Evolutionary conservation across 768 basidiomycete genomes (phyloP).

Genomic region (Agrocybe praecox): DNA sequence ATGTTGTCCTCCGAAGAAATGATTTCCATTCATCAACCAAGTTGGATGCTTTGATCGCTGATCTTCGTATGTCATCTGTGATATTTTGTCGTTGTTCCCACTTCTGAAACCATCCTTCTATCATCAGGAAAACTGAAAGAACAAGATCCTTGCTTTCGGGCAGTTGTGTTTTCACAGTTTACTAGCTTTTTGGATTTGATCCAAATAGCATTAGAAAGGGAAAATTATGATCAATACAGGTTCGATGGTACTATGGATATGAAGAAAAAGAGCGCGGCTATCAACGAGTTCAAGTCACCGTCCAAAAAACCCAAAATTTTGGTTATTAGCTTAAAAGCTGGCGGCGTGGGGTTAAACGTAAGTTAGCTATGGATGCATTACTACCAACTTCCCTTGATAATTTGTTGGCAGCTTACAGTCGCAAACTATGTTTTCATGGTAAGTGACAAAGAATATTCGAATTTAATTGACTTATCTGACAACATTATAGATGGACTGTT

Average conservation of each 20-base stretch:
- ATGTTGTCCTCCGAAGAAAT: constrained; percentile 69
- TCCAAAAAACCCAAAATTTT: constrained; percentile 76
- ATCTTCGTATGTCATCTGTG: constrained; percentile 55
- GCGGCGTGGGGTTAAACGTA: constrained; percentile 90
- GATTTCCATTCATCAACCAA: constrained; percentile 93
- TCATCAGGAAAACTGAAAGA: constrained; percentile 59
- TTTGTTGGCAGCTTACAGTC: constrained; percentile 56
- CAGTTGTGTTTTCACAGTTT: constrained; percentile 90
- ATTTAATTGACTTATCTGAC: constrained; percentile 1
- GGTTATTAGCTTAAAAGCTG: constrained; percentile 84
- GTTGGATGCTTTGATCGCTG: constrained; percentile 76
- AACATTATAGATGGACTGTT: constrained; percentile 77
- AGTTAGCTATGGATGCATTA: constrained; percentile 17
- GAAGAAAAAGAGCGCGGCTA: constrained; percentile 73
- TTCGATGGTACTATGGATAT: constrained; percentile 95
- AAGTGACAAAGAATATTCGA: constrained; percentile 19
- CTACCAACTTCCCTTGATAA: background rate
- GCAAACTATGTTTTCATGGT: constrained; percentile 92
- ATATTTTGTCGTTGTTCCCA: background rate
- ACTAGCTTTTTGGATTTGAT: constrained; percentile 88
- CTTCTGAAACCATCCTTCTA: background rate
- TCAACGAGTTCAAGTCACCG: constrained; percentile 74
- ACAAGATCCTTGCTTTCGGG: constrained; percentile 78
- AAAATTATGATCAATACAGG: constrained; percentile 68
- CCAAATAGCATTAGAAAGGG: constrained; percentile 67